Percentiles rank a stretch among this genome's conserved stretches.
Evolutionary conservation across 179 eudicot species (phyloP).

Genomic region (Dionaea muscipula): DNA sequence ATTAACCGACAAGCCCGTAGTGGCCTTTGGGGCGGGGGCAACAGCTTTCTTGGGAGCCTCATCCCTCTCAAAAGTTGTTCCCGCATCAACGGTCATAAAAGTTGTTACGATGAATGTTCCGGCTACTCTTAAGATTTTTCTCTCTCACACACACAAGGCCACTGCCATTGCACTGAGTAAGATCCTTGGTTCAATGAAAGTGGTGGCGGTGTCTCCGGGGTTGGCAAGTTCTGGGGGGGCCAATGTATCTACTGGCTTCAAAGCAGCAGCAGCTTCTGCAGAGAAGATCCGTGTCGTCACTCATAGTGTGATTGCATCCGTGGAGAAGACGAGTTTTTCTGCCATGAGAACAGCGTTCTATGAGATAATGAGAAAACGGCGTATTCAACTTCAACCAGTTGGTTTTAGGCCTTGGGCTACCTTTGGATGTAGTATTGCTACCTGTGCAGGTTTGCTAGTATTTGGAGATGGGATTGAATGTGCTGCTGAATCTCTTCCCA

Average conservation of each 20-base stretch:
- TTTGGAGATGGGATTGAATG: constrained; percentile 93
- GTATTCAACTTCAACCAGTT: constrained; percentile 37
- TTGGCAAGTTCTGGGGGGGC: constrained; percentile 49
- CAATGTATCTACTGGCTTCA: constrained; percentile 40
- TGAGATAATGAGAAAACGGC: constrained; percentile 84
- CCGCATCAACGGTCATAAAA: constrained; percentile 54
- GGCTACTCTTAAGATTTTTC: constrained; percentile 44
- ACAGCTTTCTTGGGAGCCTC: constrained; percentile 77
- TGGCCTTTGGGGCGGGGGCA: constrained; percentile 92
- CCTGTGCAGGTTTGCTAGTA: constrained; percentile 55
- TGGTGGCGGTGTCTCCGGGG: constrained; percentile 45
- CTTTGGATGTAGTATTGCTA: constrained; percentile 70
- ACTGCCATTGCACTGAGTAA: constrained; percentile 41
- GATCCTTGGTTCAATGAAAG: constrained; percentile 53
- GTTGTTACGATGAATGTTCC: constrained; percentile 57
- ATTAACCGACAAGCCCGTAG: constrained; percentile 56
- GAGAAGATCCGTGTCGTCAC: constrained; percentile 63
- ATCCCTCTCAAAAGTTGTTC: constrained; percentile 65
- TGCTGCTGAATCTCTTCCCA: constrained; percentile 76
- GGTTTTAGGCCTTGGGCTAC: constrained; percentile 75
- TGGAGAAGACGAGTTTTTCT: constrained; percentile 73
- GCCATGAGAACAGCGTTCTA: constrained; percentile 83
- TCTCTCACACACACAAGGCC: constrained; percentile 55
- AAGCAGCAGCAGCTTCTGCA: constrained; percentile 70
- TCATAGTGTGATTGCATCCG: constrained; percentile 76